These are phyloP conservation scores for Ustanciosporium gigantosporum DNA, from an alignment of 1,284 basidiomycete species.

Conservation along the genomic window DNA sequence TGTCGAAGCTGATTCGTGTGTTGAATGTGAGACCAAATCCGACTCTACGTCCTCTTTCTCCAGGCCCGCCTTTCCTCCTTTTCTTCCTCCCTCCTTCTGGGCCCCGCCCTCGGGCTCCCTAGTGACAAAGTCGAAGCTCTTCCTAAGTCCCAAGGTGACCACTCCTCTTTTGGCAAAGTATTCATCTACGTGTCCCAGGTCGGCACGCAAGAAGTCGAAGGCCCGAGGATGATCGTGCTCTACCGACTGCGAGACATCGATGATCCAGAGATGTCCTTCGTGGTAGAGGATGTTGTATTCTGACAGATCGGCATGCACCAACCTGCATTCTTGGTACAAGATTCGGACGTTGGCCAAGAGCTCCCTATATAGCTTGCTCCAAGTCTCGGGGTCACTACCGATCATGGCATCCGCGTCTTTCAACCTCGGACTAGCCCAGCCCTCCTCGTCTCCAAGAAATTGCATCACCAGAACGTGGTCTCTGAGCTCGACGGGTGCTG, in stretches of 20 bases:
- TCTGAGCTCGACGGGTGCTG: slow-evolving; percentile 85
- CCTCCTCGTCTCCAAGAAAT: slow-evolving; percentile 71
- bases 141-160: slow-evolving; percentile 75
- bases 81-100: slow-evolving; percentile 5
- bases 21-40: background rate
- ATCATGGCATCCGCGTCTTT: slow-evolving; percentile 56
- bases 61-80: slow-evolving; percentile 43
- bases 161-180: slow-evolving; percentile 79
- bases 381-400: slow-evolving; percentile 11
- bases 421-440: slow-evolving; percentile 54
- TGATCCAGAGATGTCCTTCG: slow-evolving; percentile 78
- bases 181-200: slow-evolving; percentile 89
- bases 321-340: slow-evolving; percentile 86
- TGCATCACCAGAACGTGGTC: slow-evolving; percentile 98
- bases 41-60: slow-evolving; percentile 43
- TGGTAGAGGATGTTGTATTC: slow-evolving; percentile 94
- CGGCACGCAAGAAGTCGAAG: slow-evolving; percentile 84
- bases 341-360: slow-evolving; percentile 77
- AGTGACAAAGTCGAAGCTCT: slow-evolving; percentile 72
- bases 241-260: slow-evolving; percentile 97
- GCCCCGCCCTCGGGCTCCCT: slow-evolving; percentile 4
- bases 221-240: slow-evolving; percentile 94
- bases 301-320: slow-evolving; percentile 96
- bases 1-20: background rate
- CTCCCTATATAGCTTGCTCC: slow-evolving; percentile 72